These are phyloP conservation scores for Globisporangium recalcitrans DNA, from an alignment of 352 stramenopile genomes.

Conservation along the genomic window DNA sequence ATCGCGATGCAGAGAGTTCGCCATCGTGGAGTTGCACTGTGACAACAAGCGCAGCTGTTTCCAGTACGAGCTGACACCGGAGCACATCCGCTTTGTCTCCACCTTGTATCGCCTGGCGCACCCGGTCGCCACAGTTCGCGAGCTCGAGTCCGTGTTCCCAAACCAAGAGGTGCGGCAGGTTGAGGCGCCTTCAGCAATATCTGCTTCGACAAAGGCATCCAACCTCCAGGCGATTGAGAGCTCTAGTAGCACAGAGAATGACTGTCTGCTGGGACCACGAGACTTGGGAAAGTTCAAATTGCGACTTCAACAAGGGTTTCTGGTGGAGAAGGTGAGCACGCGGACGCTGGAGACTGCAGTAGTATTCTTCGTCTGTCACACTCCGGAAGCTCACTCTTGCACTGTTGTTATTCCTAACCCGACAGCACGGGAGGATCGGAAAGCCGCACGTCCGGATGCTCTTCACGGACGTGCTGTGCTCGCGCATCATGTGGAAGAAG, in stretches of 20 bases:
- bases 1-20: conserved; percentile 1
- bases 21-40: conserved; percentile 10
- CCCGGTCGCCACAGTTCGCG: conserved; percentile 1
- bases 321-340: conserved; percentile 37
- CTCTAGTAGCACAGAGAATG: conserved; percentile 17
- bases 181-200: neutral
- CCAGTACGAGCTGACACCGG: conserved; percentile 10
- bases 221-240: neutral
- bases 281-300: conserved; percentile 30
- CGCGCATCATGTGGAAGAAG: conserved; percentile 38
- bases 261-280: conserved; percentile 11
- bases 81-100: conserved; percentile 9
- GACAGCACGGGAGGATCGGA: conserved; percentile 32
- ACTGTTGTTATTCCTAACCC: neutral
- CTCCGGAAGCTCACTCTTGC: neutral
- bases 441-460: conserved; percentile 36
- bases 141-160: neutral
- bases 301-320: conserved; percentile 31
- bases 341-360: neutral
- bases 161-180: neutral
- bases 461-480: conserved; percentile 30
- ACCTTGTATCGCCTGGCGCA: neutral
- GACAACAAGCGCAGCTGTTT: conserved; percentile 13
- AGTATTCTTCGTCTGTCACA: neutral
- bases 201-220: neutral